Evolutionary conservation across 352 stramenopile species (phyloP), one percentile per base, ranked within the genome.

Genomic region (Thraustotheca clavata): DNA sequence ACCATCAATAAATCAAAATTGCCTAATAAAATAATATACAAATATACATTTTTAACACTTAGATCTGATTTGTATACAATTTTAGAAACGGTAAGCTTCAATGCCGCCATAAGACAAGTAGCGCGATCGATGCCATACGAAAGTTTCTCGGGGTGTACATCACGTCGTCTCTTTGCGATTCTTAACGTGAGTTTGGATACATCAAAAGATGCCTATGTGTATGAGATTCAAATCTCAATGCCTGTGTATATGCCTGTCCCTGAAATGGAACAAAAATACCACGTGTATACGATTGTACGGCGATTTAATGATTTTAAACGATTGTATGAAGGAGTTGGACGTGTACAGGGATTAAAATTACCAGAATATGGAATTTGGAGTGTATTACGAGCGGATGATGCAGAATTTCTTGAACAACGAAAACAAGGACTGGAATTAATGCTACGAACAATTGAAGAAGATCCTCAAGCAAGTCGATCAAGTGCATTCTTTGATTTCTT

Each of bases 121-220:
- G n/a, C n/a, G n/a, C n/a, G n/a, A n/a, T n/a, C n/a, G 24, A 52
- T 52, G 43, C 43, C 43, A 8, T 52, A 52, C n/a, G 43, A 52
- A 31, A 52, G 43, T 31, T 52, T 52, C 34, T 9, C 43, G 24
- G 43, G 43, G 14, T 24, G 11, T 7, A 31, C 43, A 14, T 24
- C 43, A 2, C 12, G 12, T 9, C 43, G 43, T 11, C 9, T 52
- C 43, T 52, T 52, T 7, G 43, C 43, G 24, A 52, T 52, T 31
- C 43, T 52, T 1, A 52, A 52, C 34, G 43, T 52, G 43, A 52
- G 24, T 31, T 9, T 52, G 2, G 43, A 52, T 31, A 31, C 34
- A 9, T 24, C 31, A 14, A 24, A 52, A 52, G 43, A 52, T 52
- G 43, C 43, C 24, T 52, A 52, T 52, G 43, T 52, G 43, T 52